Conservation (phyloP, 2,329 filamentous ascomycete genomes). For the Lecanicillium sp. region DNA sequence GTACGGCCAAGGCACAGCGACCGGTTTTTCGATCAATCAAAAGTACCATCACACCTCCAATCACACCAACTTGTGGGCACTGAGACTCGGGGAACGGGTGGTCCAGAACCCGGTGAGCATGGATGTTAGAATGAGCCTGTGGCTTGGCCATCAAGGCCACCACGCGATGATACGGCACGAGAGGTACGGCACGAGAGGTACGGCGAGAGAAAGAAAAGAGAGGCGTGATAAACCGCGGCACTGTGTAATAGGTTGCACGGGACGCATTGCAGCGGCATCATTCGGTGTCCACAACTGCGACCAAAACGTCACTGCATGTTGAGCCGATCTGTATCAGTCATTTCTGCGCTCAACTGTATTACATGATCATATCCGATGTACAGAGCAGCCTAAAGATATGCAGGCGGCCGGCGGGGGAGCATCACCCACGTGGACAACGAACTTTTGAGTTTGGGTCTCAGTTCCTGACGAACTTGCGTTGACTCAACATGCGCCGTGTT, state of each 20-base stretch:
- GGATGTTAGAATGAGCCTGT: neutral
- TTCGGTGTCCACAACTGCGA: neutral
- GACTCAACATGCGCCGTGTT: neutral
- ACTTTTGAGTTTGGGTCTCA: neutral
- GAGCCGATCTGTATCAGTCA: neutral
- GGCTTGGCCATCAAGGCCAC: neutral
- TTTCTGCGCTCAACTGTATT: neutral
- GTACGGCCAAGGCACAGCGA: too few species aligned
- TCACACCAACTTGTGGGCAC: too few species aligned
- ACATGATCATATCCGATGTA: neutral
- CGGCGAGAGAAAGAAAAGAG: too few species aligned
- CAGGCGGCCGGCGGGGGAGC: neutral
- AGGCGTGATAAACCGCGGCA: too few species aligned
- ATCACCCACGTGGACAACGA: constrained; percentile 8
- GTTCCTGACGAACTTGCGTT: constrained; percentile 3
- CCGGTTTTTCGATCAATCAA: neutral
- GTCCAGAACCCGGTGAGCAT: neutral
- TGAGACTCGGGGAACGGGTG: too few species aligned
- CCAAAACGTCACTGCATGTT: neutral
- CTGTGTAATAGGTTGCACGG: neutral
- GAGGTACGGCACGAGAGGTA: too few species aligned
- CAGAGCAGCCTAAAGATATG: neutral
- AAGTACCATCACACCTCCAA: constrained; percentile 7
- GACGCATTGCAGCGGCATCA: neutral
- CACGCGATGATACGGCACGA: neutral